Conservation (phyloP, 805 yeast genomes). For the Cyberlindnera subsufficiens region DNA sequence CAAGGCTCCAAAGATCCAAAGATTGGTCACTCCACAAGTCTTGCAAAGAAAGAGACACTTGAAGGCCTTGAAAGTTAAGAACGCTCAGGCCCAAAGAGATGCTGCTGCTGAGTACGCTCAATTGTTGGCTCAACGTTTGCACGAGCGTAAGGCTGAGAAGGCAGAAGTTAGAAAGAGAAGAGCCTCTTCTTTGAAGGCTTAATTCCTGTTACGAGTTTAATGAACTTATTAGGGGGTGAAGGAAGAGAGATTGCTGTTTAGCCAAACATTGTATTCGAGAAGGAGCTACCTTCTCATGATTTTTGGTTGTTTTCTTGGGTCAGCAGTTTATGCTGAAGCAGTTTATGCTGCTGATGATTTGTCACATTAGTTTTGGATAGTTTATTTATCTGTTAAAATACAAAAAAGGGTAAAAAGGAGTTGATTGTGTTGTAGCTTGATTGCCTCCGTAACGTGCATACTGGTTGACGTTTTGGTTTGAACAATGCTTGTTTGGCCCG, state of each 20-base stretch:
- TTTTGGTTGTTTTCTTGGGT: background rate
- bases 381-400: background rate
- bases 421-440: background rate
- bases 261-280: too few relatives aligned
- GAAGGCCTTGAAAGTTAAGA: conserved; percentile 87
- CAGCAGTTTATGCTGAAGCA: background rate
- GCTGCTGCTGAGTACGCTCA: conserved; percentile 99
- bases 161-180: conserved; percentile 99
- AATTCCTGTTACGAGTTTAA: background rate
- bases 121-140: conserved; percentile 95
- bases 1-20: conserved; percentile 99
- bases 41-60: conserved; percentile 99
- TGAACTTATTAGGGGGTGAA: background rate
- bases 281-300: background rate
- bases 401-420: conserved; percentile 1
- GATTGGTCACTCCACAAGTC: conserved; percentile 98
- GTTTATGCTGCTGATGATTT: background rate
- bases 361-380: conserved; percentile 1
- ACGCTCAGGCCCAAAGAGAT: conserved; percentile 98
- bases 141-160: conserved; percentile 97
- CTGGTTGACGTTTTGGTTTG: background rate
- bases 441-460: background rate
- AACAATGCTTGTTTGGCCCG: background rate
- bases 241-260: background rate
- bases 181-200: conserved; percentile 96